Evolutionary conservation across 75 land plant species (phyloP), one percentile per base, ranked within the genome.

Genomic region (Adiantum capillusveneris): DNA sequence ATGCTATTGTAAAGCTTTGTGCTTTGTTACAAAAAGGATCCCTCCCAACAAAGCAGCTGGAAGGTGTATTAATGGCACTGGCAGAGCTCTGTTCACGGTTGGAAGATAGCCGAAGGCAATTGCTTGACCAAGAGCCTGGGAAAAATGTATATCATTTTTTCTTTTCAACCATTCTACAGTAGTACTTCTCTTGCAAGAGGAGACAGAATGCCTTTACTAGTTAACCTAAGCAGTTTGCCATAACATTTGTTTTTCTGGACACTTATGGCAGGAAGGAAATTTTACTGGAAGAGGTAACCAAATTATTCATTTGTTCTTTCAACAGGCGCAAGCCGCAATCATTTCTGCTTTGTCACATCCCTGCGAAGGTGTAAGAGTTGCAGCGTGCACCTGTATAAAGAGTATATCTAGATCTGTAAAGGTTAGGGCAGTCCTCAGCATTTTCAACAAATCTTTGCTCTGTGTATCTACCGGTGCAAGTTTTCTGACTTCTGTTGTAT

Each of bases 341-440:
- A 50, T 62, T 42, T 75, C 79, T 29, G 87, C 90, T 26, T 66
- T 94, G 34, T 64, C 62, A 49, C 91, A 94, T 81, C 84, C 81
- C 29, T 75, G 53, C 58, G 57, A 59, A 55, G 85, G 77, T 45
- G 85, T 94, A 22, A 80, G 90, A 31, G 56, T 66, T 57, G 98
- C 98, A n/a, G 96, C 86, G 34, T 94, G 96, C 54, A 56, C 60
- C 31, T 94, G 90, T 57, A 58, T 94, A 57, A 89, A 65, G 72
- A 94, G 74, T 57, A 72, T 94, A 53, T 78, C 88, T 57, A 87
- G 98, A 19, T 94, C 98, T 48, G 74, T 89, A 41, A 81, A 90
- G 98, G 98, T 89, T 65, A 62, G 80, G 13, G 5, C 22, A 46
- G 18, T n/a, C 2, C 14, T 6, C 50, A 9, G 3, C 9, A 5